Evolutionary conservation across 163 green algal genomes (phyloP).

Genomic region (Coccomyxa subellipsoidea): DNA sequence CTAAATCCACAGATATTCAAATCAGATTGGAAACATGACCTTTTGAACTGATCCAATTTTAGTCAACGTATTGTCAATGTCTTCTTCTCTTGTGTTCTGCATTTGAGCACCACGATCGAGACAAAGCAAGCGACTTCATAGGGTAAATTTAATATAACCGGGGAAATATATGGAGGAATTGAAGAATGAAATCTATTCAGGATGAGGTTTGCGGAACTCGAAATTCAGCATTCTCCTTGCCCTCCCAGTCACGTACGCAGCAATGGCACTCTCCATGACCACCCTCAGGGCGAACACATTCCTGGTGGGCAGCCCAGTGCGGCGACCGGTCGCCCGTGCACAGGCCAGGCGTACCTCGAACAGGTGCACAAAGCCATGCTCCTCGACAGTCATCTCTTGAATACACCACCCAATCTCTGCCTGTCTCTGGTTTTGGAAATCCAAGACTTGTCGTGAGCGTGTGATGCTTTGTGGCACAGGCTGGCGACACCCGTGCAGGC

Average conservation of each 20-base stretch:
- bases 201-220: not conserved
- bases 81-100: too few relatives aligned
- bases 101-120: too few relatives aligned
- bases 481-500: conserved; percentile 44
- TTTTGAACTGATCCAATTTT: too few relatives aligned
- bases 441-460: too few relatives aligned
- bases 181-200: not conserved
- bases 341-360: not conserved
- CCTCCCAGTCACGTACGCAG: not conserved
- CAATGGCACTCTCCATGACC: conserved; percentile 2
- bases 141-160: too few relatives aligned
- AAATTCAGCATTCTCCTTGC: not conserved
- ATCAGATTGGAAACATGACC: too few relatives aligned
- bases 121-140: too few relatives aligned
- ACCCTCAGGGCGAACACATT: conserved; percentile 1
- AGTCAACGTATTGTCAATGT: too few relatives aligned
- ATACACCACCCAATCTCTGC: too few relatives aligned
- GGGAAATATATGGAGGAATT: too few relatives aligned
- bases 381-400: not conserved
- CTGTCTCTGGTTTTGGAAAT: too few relatives aligned
- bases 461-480: conserved; percentile 16
- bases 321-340: not conserved
- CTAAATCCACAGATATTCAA: too few relatives aligned
- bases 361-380: not conserved
- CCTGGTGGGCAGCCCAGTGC: not conserved